phyloP scores from a whole-genome alignment of 2,329 filamentous ascomycete genomes.

The Diplocarpon mali region DNA sequence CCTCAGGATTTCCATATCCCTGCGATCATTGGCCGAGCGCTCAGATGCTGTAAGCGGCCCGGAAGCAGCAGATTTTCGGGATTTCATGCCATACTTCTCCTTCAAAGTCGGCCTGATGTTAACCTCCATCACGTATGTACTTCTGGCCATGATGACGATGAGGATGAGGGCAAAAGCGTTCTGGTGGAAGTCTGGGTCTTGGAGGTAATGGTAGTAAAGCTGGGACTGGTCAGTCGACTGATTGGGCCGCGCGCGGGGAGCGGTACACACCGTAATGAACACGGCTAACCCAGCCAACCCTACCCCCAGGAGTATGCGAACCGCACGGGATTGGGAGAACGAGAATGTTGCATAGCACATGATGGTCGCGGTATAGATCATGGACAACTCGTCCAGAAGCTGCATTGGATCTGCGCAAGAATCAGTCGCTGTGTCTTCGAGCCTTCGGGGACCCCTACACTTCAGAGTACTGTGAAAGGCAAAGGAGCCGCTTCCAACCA shows the following conservation, averaged over 20 bases:
- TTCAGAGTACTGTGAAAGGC: conserved; percentile 32
- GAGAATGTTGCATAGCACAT: conserved; percentile 58
- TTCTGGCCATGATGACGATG: conserved; percentile 43
- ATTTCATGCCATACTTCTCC: conserved; percentile 29
- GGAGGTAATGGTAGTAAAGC: conserved; percentile 60
- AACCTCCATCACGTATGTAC: conserved; percentile 58
- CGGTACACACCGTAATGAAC: conserved; percentile 47
- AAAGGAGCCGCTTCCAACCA: conserved; percentile 30
- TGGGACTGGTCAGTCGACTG: conserved; percentile 40
- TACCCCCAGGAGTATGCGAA: conserved; percentile 1
- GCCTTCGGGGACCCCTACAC: conserved; percentile 23
- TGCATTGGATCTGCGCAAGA: conserved; percentile 49
- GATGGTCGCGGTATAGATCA: conserved; percentile 62
- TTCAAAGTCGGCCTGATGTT: conserved; percentile 44
- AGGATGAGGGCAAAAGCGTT: conserved; percentile 56
- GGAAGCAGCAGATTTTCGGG: conserved; percentile 1
- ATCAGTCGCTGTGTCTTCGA: background rate
- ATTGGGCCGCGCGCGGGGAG: conserved; percentile 35
- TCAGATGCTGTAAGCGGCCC: conserved; percentile 12
- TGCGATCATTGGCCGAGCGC: conserved; percentile 40
- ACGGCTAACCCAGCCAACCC: conserved; percentile 43
- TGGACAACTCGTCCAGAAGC: conserved; percentile 49
- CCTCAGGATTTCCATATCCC: conserved; percentile 46
- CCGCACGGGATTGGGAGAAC: conserved; percentile 6
- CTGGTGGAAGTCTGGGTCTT: conserved; percentile 63